These are phyloP conservation scores for Penicillium sp. DNA, from an alignment of 2,329 filamentous ascomycete species.

Conservation along the genomic window DNA sequence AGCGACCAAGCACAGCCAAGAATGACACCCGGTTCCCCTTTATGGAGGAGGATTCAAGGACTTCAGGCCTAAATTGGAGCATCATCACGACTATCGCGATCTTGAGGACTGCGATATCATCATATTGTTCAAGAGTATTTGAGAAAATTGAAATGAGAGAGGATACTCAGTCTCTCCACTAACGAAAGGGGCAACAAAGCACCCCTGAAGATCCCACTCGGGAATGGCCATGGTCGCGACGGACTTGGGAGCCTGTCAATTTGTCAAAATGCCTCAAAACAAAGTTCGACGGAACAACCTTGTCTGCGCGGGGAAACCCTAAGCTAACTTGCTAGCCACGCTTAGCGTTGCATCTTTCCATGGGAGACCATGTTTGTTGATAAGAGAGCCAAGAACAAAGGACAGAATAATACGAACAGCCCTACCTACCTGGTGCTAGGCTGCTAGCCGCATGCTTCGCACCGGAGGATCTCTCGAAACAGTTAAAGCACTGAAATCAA, in stretches of 20 bases:
- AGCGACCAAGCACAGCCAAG: neutral
- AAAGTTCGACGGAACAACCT: neutral
- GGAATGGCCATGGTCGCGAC: neutral
- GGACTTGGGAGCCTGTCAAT: neutral
- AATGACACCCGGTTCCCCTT: no score
- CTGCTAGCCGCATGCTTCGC: neutral
- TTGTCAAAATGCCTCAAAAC: neutral
- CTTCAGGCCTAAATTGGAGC: neutral
- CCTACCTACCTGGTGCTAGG: neutral
- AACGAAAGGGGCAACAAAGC: neutral
- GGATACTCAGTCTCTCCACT: neutral
- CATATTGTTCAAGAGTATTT: neutral
- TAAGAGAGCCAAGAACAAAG: neutral
- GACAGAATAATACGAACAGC: neutral
- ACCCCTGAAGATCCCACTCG: neutral
- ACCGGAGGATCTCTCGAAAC: neutral
- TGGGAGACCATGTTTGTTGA: neutral
- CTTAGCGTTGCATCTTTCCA: neutral
- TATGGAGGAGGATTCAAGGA: neutral
- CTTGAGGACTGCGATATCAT: neutral
- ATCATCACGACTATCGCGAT: neutral
- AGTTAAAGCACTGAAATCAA: neutral
- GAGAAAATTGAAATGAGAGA: neutral
- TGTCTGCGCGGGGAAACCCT: neutral
- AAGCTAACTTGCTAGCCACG: neutral